A percentile compares a stretch with the other conserved stretches of the same genome.
Conservation (phyloP, 2,329 filamentous ascomycete species). For the Chrysoporthe puriensis region DNA sequence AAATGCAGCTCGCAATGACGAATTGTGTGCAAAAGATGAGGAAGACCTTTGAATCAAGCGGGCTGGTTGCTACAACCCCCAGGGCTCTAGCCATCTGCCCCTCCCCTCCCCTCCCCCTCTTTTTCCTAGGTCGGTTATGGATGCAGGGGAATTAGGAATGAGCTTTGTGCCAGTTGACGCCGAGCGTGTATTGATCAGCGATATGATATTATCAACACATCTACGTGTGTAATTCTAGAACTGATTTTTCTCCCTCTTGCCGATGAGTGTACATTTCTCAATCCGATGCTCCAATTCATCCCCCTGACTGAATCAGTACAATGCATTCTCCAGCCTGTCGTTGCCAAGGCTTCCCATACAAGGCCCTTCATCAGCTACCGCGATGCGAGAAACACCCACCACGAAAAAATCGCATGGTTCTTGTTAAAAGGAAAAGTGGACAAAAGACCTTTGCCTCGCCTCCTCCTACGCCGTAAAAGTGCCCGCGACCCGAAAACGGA, state of each 20-base stretch:
- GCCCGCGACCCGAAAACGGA: conserved; percentile 2
- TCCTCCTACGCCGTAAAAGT: conserved; percentile 6
- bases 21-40: background rate
- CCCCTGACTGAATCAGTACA: background rate
- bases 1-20: background rate
- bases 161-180: background rate
- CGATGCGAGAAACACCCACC: conserved; percentile 5
- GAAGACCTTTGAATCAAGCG: conserved; percentile 2
- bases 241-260: background rate
- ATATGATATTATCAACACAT: background rate
- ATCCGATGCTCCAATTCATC: background rate
- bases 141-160: background rate
- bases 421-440: background rate
- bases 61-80: background rate
- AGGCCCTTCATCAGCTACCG: background rate
- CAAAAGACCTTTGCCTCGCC: background rate
- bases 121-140: conserved; percentile 7
- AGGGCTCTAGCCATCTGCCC: conserved; percentile 11
- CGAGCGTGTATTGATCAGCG: background rate
- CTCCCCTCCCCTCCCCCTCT: conserved; percentile 7
- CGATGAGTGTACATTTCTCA: background rate
- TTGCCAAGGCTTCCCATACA: conserved; percentile 2
- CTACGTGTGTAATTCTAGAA: background rate
- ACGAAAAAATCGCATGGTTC: background rate
- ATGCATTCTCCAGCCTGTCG: background rate